These are phyloP conservation scores for Tolypocladium cylindrosporum DNA, from an alignment of 2,329 filamentous ascomycete species.

Conservation along the genomic window DNA sequence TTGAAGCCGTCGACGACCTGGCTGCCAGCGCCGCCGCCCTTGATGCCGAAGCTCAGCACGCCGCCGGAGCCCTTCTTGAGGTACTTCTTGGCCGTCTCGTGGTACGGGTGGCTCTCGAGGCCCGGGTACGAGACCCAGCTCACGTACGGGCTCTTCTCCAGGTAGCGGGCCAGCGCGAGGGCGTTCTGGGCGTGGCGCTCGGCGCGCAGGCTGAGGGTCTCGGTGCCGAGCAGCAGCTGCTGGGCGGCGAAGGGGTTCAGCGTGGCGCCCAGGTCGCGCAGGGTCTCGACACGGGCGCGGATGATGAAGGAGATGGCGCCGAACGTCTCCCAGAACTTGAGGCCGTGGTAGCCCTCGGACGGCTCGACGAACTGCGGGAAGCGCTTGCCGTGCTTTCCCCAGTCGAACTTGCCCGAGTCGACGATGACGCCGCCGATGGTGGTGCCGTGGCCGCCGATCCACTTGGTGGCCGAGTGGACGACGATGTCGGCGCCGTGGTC, in stretches of 20 bases:
- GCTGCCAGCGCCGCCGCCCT: slow-evolving; percentile 74
- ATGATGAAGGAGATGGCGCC: slow-evolving; percentile 75
- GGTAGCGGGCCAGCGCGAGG: slow-evolving; percentile 66
- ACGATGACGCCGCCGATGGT: slow-evolving; percentile 81
- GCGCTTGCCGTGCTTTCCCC: slow-evolving; percentile 71
- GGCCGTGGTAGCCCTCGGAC: slow-evolving; percentile 79
- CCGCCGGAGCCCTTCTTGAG: slow-evolving; percentile 77
- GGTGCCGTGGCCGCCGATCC: slow-evolving; percentile 93
- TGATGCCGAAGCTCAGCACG: slow-evolving; percentile 87
- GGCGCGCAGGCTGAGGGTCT: slow-evolving; percentile 78
- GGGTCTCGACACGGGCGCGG: slow-evolving; percentile 77
- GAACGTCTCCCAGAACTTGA: slow-evolving; percentile 92
- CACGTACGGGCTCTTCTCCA: slow-evolving; percentile 75
- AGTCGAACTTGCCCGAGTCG: slow-evolving; percentile 88
- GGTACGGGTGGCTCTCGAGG: slow-evolving; percentile 69
- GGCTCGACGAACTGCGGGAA: slow-evolving; percentile 93
- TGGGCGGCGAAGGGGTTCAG: slow-evolving; percentile 89
- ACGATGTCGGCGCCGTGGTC: slow-evolving; percentile 89
- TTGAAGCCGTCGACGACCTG: slow-evolving; percentile 91
- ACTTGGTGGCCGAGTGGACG: slow-evolving; percentile 90
- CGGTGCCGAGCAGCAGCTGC: slow-evolving; percentile 78
- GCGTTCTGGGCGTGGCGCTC: slow-evolving; percentile 85
- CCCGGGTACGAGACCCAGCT: slow-evolving; percentile 93
- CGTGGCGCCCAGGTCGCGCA: slow-evolving; percentile 73
- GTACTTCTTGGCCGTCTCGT: slow-evolving; percentile 78